phyloP scores from a whole-genome alignment of 495 filamentous ascomycete genomes.

The Xylaria intraflava region DNA sequence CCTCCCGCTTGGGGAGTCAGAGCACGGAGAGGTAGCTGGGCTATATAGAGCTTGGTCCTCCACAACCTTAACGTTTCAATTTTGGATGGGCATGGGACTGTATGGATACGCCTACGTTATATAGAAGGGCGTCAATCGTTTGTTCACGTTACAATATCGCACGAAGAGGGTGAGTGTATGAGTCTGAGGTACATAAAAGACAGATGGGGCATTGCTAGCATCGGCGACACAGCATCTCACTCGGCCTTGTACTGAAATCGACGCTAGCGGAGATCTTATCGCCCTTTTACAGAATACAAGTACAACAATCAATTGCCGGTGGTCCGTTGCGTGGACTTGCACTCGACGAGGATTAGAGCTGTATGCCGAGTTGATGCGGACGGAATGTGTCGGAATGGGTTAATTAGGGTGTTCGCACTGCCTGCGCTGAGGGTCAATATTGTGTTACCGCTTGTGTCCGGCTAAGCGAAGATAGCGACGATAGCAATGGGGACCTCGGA shows the following conservation, averaged over 20 bases:
- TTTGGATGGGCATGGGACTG: constrained; percentile 1
- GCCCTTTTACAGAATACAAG: too few relatives aligned
- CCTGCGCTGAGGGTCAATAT: too few relatives aligned
- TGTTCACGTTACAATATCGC: background rate
- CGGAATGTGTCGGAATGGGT: too few relatives aligned
- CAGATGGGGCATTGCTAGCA: background rate
- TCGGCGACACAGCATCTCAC: background rate
- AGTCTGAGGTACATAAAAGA: background rate
- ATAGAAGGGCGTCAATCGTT: background rate
- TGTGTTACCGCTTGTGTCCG: too few relatives aligned
- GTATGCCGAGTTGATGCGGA: too few relatives aligned
- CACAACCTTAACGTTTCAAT: constrained; percentile 3
- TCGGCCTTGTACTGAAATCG: background rate
- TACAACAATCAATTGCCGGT: too few relatives aligned
- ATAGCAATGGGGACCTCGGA: too few relatives aligned
- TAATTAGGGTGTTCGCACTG: too few relatives aligned
- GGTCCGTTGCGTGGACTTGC: too few relatives aligned
- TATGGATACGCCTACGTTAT: background rate
- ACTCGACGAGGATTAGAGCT: too few relatives aligned
- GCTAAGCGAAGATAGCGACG: too few relatives aligned
- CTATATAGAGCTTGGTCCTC: constrained; percentile 40
- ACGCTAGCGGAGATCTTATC: too few relatives aligned
- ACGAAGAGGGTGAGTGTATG: background rate
- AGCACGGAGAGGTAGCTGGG: constrained; percentile 77
- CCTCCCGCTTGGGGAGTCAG: constrained; percentile 63